Conservation (phyloP, 441 rosid species). For the Populus hybrid region DNA sequence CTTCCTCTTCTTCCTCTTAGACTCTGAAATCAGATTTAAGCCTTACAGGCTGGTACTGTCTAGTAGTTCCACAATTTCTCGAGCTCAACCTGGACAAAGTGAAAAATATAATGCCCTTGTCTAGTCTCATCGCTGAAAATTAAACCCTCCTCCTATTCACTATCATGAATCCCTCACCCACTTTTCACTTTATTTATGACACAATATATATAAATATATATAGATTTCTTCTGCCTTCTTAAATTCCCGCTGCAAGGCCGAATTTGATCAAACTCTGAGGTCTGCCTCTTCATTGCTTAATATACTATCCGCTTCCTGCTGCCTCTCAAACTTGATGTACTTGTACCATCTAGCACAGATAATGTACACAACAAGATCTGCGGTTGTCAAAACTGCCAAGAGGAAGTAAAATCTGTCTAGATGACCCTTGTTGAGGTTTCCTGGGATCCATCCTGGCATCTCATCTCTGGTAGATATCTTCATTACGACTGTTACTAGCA, state of each 20-base stretch:
- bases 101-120: not conserved
- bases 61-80: not conserved
- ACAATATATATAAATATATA: not conserved
- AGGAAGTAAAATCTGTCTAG: constrained; percentile 89
- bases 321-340: constrained; percentile 54
- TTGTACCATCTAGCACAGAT: constrained; percentile 82
- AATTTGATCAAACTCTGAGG: constrained; percentile 5
- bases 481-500: constrained; percentile 80
- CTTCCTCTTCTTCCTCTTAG: too few species aligned
- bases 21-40: not conserved
- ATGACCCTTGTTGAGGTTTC: constrained; percentile 91
- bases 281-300: not conserved
- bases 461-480: constrained; percentile 72
- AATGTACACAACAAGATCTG: constrained; percentile 60
- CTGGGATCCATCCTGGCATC: constrained; percentile 95
- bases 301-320: not conserved
- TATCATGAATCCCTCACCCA: too few species aligned
- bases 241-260: not conserved
- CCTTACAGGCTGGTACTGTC: not conserved
- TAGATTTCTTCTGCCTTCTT: not conserved
- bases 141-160: not conserved
- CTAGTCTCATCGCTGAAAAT: not conserved
- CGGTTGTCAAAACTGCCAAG: constrained; percentile 62
- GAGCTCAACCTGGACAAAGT: not conserved
- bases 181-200: not conserved